phyloP scores from a whole-genome alignment of 768 basidiomycete genomes.

The Rhodotorula graminis region DNA sequence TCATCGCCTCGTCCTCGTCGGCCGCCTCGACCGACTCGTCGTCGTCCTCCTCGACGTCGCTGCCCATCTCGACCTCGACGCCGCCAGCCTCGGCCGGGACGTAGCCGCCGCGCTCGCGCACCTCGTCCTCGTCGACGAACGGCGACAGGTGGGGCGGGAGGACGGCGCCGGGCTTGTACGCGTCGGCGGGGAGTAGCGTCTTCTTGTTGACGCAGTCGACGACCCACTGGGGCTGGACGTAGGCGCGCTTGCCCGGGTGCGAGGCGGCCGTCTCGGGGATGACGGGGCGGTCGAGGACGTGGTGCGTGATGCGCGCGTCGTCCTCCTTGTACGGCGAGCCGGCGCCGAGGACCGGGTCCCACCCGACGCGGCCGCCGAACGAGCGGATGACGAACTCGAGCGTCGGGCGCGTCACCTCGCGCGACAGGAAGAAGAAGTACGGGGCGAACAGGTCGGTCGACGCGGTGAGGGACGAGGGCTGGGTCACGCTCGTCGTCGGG shows the following conservation, averaged over 20 bases:
- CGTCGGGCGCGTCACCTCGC: conserved; percentile 82
- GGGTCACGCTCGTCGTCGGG: conserved; percentile 35
- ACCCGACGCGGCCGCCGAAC: conserved; percentile 87
- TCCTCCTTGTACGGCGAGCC: conserved; percentile 70
- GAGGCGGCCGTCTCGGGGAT: conserved; percentile 38
- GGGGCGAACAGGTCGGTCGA: conserved; percentile 62
- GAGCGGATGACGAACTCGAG: conserved; percentile 91
- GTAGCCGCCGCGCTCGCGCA: conserved; percentile 44
- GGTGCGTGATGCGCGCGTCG: conserved; percentile 84
- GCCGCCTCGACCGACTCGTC: conserved; percentile 50
- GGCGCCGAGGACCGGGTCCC: conserved; percentile 68
- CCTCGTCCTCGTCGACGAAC: conserved; percentile 68
- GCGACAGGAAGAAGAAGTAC: conserved; percentile 87
- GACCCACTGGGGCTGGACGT: conserved; percentile 96
- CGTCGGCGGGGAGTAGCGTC: conserved; percentile 75
- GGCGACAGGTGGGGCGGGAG: conserved; percentile 95
- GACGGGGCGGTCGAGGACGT: conserved; percentile 84
- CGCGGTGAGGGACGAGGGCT: conserved; percentile 42
- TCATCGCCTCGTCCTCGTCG: conserved; percentile 55
- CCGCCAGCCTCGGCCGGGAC: conserved; percentile 57
- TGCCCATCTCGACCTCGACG: conserved; percentile 47
- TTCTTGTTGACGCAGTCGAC: conserved; percentile 90
- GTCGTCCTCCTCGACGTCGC: conserved; percentile 46
- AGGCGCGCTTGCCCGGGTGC: conserved; percentile 62
- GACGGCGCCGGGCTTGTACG: conserved; percentile 74